phyloP scores from a whole-genome alignment of 1,139 yeast genomes.

The Saccharomyces hybrid region DNA sequence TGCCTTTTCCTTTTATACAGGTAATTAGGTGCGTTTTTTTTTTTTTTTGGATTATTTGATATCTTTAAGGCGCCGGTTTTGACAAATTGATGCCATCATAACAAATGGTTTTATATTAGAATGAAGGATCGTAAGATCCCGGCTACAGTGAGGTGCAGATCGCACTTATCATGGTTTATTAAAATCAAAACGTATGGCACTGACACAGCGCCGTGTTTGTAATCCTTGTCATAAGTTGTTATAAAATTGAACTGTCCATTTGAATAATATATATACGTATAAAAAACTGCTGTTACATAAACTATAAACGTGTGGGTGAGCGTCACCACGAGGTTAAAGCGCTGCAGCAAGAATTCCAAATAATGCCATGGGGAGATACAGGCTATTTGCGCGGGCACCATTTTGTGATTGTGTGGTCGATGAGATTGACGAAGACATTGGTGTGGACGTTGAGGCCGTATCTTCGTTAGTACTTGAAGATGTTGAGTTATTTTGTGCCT shows the following conservation, averaged over 20 bases:
- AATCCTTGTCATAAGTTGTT: background rate
- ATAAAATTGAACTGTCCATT: background rate
- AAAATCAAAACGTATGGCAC: background rate
- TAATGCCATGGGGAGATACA: background rate
- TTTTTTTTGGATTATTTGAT: background rate
- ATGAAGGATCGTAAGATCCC: background rate
- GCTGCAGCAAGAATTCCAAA: background rate
- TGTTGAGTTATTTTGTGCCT: background rate
- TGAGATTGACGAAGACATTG: background rate
- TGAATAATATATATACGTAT: background rate
- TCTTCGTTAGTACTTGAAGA: background rate
- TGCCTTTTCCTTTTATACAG: background rate
- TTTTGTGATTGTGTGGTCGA: conserved; percentile 3
- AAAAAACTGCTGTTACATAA: background rate
- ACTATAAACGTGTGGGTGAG: background rate
- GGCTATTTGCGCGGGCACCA: background rate
- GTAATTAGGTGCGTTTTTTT: conserved; percentile 1
- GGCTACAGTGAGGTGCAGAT: too few relatives aligned
- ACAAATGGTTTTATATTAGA: background rate
- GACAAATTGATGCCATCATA: background rate
- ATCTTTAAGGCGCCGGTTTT: background rate
- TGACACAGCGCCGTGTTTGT: background rate
- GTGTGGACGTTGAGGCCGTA: background rate
- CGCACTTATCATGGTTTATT: background rate
- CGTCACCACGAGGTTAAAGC: background rate